Base-by-base conservation (phyloP, 2,329 filamentous ascomycete species). In the Phialophora tarda region DNA sequence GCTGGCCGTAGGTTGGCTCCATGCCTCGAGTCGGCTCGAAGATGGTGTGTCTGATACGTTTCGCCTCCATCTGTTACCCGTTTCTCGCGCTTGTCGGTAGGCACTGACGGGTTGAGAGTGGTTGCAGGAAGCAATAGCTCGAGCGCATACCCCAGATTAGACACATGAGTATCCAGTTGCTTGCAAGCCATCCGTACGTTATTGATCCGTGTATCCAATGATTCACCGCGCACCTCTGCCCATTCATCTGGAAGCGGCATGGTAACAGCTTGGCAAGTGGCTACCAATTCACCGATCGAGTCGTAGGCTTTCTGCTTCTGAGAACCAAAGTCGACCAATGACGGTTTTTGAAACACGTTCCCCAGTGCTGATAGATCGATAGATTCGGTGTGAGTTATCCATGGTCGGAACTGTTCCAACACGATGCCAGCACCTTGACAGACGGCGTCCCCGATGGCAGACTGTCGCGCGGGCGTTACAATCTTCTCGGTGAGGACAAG, bases 271-370 rank as follows among this genome's bases (percentile, higher is more conserved):
- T 99, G 95, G 74, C 93, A 97, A 65, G 90, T 88, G 58, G 97
- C 81, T 3, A 98, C 81, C 30, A 99, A 85, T 76, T 98, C 95
- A 8, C 93, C 93, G 63, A 97, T 90, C 66, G 93, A 91, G 78
- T 98, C 95, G 78, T 98, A 98, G 21, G 96, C 83, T 72, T 90
- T 91, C 77, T 99, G 95, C 79, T 98, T 98, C 77, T 96, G 92
- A 34, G 89, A 86, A 74, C 89, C 89, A 77, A 97, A 97, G 72
- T 98, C 95, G 56, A 88, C 85, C 34, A 98, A 81, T 73, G 96
- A 91, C 0, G 93, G 92, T 51, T 91, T 94, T 76, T 94, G 91
- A 71, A 93, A 89, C 65, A 86, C 89, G 65, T 90, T 89, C 48
- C 89, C 89, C 2, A 98, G 81, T 0, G 90, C 87, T 0, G 91